Conservation (phyloP, 2,329 filamentous ascomycete species). For the Ustilaginoidea virens region DNA sequence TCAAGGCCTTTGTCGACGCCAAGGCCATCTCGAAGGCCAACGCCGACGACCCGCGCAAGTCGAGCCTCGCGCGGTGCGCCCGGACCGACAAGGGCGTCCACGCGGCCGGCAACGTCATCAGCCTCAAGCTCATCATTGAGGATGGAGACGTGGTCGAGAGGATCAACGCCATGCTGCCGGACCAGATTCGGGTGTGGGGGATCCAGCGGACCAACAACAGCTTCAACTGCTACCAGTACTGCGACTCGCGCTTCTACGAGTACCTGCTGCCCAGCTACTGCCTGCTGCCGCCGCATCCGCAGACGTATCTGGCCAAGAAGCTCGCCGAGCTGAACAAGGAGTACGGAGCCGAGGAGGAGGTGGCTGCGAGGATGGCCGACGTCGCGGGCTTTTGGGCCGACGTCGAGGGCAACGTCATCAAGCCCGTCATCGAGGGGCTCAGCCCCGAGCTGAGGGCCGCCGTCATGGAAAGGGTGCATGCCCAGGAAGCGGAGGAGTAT, state of each 20-base stretch:
- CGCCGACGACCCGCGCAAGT: constrained; percentile 92
- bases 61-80: constrained; percentile 82
- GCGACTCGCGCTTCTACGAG: constrained; percentile 93
- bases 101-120: constrained; percentile 89
- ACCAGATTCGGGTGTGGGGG: constrained; percentile 91
- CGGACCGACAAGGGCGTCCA: constrained; percentile 96
- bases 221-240: constrained; percentile 90
- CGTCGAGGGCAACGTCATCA: constrained; percentile 66
- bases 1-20: constrained; percentile 78
- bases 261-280: constrained; percentile 91
- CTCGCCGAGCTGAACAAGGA: constrained; percentile 65
- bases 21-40: constrained; percentile 95
- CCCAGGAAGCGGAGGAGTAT: constrained; percentile 13
- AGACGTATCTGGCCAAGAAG: constrained; percentile 71
- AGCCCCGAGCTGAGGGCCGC: constrained; percentile 47
- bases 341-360: constrained; percentile 53
- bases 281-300: constrained; percentile 81
- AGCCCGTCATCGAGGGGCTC: constrained; percentile 48
- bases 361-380: constrained; percentile 56
- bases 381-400: constrained; percentile 70
- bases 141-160: constrained; percentile 75
- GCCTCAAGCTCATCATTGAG: constrained; percentile 88
- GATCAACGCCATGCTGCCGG: constrained; percentile 73
- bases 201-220: constrained; percentile 77
- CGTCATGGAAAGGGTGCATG: constrained; percentile 47